These are phyloP conservation scores for Furcasterigmium sp. DNA, from an alignment of 2,329 filamentous ascomycete species.

Conservation along the genomic window DNA sequence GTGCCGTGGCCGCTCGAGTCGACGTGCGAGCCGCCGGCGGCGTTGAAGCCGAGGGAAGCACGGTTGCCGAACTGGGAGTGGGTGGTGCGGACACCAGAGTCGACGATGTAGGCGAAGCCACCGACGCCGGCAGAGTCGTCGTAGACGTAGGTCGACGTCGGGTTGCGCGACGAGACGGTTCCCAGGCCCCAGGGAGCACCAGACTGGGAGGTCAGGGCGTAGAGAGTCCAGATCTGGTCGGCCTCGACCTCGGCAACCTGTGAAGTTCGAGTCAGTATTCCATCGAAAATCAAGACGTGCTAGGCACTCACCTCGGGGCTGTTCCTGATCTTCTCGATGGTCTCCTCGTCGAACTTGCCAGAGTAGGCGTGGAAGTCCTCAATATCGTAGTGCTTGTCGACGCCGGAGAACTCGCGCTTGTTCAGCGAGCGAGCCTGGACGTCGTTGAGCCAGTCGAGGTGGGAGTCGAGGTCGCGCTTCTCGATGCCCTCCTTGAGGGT, in stretches of 20 bases:
- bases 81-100: constrained; percentile 28
- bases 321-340: constrained; percentile 31
- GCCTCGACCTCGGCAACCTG: constrained; percentile 8
- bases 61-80: constrained; percentile 28
- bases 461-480: constrained; percentile 16
- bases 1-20: constrained; percentile 41
- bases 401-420: constrained; percentile 18
- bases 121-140: constrained; percentile 26
- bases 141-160: constrained; percentile 21
- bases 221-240: constrained; percentile 7
- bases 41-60: constrained; percentile 11
- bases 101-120: constrained; percentile 33
- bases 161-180: constrained; percentile 29
- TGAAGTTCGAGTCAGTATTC: constrained; percentile 4
- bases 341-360: constrained; percentile 34
- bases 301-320: constrained; percentile 30
- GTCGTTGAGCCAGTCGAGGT: constrained; percentile 19
- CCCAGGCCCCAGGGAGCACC: constrained; percentile 37
- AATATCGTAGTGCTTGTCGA: constrained; percentile 14
- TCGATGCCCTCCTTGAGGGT: constrained; percentile 32
- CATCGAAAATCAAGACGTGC: too few species aligned
- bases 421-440: constrained; percentile 25
- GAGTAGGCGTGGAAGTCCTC: constrained; percentile 35
- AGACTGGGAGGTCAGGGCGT: constrained; percentile 21
- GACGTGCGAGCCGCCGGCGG: constrained; percentile 19